These are phyloP conservation scores for Aspergillus sp. DNA, from an alignment of 2,329 filamentous ascomycete species.

Conservation along the genomic window DNA sequence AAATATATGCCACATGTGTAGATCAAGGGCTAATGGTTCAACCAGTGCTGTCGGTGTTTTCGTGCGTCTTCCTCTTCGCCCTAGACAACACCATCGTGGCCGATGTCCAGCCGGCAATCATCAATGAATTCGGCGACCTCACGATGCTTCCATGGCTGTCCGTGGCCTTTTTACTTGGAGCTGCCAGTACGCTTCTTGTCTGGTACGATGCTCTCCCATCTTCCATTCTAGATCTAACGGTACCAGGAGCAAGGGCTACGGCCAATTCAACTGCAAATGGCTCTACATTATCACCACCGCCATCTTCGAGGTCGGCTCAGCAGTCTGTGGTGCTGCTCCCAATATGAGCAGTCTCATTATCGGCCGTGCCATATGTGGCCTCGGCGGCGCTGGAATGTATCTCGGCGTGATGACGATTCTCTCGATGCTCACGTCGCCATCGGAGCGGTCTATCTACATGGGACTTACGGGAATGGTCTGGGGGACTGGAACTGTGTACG, in stretches of 20 bases:
- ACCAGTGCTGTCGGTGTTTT: background rate
- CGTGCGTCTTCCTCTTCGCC: background rate
- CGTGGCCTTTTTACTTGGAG: slow-evolving; percentile 5
- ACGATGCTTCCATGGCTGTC: slow-evolving; percentile 11
- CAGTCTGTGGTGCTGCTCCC: slow-evolving; percentile 4
- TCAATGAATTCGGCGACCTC: slow-evolving; percentile 7
- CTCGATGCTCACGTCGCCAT: slow-evolving; percentile 17
- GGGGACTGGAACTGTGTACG: slow-evolving; percentile 33
- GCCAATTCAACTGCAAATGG: slow-evolving; percentile 41
- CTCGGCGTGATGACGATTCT: slow-evolving; percentile 28
- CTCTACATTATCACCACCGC: background rate
- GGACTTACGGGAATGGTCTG: slow-evolving; percentile 35
- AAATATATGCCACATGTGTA: background rate
- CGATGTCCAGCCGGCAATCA: slow-evolving; percentile 12
- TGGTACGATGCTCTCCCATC: background rate
- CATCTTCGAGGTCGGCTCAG: slow-evolving; percentile 6
- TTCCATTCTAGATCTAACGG: background rate
- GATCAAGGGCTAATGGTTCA: background rate
- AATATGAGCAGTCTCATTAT: slow-evolving; percentile 1
- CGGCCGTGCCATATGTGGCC: slow-evolving; percentile 8
- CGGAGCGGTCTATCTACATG: slow-evolving; percentile 31
- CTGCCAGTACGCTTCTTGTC: background rate
- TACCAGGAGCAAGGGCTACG: background rate
- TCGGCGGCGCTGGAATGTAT: slow-evolving; percentile 26
- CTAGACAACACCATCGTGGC: slow-evolving; percentile 7